phyloP scores from a whole-genome alignment of 192 early-diverging fungal species.

The Rhizoclosmatium sp. region DNA sequence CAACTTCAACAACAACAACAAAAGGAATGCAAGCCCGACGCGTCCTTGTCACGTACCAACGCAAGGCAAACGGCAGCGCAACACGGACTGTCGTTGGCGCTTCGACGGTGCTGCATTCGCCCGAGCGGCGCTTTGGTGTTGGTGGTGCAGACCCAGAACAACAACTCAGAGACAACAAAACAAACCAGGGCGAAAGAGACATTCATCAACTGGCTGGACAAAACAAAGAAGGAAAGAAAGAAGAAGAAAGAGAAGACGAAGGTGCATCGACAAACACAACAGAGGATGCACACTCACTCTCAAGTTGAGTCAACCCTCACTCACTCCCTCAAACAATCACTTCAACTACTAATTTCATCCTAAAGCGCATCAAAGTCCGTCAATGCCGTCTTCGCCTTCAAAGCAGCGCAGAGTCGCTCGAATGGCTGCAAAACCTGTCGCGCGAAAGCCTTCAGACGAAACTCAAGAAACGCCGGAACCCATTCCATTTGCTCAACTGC shows the following conservation, averaged over 20 bases:
- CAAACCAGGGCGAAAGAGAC: background rate
- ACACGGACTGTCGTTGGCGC: background rate
- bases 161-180: background rate
- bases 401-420: background rate
- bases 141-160: background rate
- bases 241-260: no score
- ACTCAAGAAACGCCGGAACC: background rate
- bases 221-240: background rate
- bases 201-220: background rate
- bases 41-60: background rate
- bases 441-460: background rate
- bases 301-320: background rate
- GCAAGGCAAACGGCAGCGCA: background rate
- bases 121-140: background rate
- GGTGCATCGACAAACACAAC: background rate
- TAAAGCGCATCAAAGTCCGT: background rate
- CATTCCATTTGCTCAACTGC: background rate
- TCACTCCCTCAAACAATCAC: background rate
- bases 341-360: background rate
- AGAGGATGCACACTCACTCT: background rate
- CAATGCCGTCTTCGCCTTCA: background rate
- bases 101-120: background rate
- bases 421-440: background rate
- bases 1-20: no score
- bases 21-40: no score